A percentile compares a stretch with the other conserved stretches of the same genome.
These are phyloP conservation scores for Hypoxylon sp. DNA, from an alignment of 2,329 filamentous ascomycete species.

Conservation along the genomic window DNA sequence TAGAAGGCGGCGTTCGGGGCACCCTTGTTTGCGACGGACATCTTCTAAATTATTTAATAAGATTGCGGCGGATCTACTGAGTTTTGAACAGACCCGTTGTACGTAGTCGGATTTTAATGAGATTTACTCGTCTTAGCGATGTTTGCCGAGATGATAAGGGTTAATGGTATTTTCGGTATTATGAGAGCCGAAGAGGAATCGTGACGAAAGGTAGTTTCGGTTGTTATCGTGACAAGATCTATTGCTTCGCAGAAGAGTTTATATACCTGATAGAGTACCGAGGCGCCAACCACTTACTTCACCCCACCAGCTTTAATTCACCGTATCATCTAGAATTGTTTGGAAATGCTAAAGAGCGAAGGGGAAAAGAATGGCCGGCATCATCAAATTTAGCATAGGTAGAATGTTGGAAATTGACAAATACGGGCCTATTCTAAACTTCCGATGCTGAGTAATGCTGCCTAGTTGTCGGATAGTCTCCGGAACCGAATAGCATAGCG, in stretches of 20 bases:
- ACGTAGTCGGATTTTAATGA: constrained; percentile 19
- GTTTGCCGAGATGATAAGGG: constrained; percentile 39
- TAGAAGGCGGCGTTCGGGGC: constrained; percentile 66
- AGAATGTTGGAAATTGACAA: background rate
- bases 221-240: background rate
- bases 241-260: background rate
- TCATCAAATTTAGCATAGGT: constrained; percentile 5
- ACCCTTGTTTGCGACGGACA: constrained; percentile 54
- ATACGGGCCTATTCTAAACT: background rate
- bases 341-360: constrained; percentile 8
- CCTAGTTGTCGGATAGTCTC: constrained; percentile 2
- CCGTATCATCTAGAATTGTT: constrained; percentile 5
- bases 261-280: constrained; percentile 1
- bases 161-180: constrained; percentile 13
- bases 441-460: constrained; percentile 1
- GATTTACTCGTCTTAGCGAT: constrained; percentile 25
- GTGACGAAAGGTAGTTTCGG: background rate
- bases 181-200: constrained; percentile 12
- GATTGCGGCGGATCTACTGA: constrained; percentile 13
- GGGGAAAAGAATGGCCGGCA: constrained; percentile 28
- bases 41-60: background rate
- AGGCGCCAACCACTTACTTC: background rate
- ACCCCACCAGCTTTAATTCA: background rate
- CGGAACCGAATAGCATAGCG: constrained; percentile 8
- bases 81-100: constrained; percentile 10